phyloP scores from a whole-genome alignment of 2,329 filamentous ascomycete genomes.

The Orbilia blumenaviensis region DNA sequence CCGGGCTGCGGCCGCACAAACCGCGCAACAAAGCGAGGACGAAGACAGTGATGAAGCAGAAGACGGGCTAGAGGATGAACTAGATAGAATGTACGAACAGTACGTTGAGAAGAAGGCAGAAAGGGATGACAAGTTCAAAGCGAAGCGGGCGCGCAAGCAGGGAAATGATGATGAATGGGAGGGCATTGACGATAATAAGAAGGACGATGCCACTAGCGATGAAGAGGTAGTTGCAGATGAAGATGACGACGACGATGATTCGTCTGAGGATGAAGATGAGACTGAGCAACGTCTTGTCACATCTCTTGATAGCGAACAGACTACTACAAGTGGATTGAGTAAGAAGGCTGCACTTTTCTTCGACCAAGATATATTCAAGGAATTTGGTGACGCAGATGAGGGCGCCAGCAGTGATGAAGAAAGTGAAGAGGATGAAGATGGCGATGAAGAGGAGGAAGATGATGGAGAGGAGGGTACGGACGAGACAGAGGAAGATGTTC shows the following conservation, averaged over 20 bases:
- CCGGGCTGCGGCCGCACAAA: slow-evolving; percentile 68
- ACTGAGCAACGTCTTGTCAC: slow-evolving; percentile 69
- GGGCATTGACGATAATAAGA: slow-evolving; percentile 77
- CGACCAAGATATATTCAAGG: slow-evolving; percentile 76
- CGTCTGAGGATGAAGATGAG: slow-evolving; percentile 63
- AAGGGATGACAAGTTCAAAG: slow-evolving; percentile 83
- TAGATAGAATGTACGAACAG: slow-evolving; percentile 86
- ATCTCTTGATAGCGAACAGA: slow-evolving; percentile 66
- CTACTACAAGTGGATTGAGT: slow-evolving; percentile 72
- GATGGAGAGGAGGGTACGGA: slow-evolving; percentile 57
- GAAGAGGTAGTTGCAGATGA: slow-evolving; percentile 66
- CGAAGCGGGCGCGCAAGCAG: slow-evolving; percentile 85
- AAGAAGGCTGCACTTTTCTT: slow-evolving; percentile 89
- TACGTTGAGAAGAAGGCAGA: slow-evolving; percentile 83
- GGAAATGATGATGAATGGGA: slow-evolving; percentile 90
- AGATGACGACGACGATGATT: slow-evolving; percentile 71
- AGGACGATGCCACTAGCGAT: slow-evolving; percentile 69
- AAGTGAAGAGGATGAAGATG: slow-evolving; percentile 62
- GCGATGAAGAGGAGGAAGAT: slow-evolving; percentile 62
- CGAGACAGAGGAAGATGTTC: slow-evolving; percentile 56
- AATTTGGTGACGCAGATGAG: slow-evolving; percentile 77
- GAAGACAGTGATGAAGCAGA: slow-evolving; percentile 73
- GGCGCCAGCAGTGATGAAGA: slow-evolving; percentile 69
- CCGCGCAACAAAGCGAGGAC: slow-evolving; percentile 69
- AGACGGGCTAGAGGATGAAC: slow-evolving; percentile 81